Base-by-base conservation (phyloP, 345 rosid species). In the Erysimum cheiranthoides region DNA sequence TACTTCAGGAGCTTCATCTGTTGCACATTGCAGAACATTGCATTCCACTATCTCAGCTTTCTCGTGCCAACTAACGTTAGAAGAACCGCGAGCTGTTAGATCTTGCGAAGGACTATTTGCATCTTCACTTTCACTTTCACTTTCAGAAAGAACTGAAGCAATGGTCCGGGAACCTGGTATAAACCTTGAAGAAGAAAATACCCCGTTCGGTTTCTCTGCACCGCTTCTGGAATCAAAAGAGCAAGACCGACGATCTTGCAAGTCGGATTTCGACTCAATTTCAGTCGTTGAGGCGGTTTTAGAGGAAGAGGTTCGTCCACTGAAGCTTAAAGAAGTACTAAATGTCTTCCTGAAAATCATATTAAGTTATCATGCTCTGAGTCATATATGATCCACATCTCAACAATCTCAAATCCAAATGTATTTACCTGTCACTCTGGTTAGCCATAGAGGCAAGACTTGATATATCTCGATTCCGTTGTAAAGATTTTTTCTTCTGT, bases 11-110 rank as follows among this genome's bases (percentile, higher is more conserved):
- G 45, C 78, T 80, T 84, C 85, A 71, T 68, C 68, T 70, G 32
- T 68, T 40, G 14, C 63, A 61, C 30, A 16, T n/a, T 84, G 46
- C 60, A 66, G 77, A 40, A 35, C 84, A 65, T 73, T 71, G 14
- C 71, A 66, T 60, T 86, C 86, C 73, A 85, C 73, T 68, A 85
- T 82, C 82, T 94, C 97, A 67, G 77, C 81, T 84, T 94, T 94
- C 82, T 87, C 93, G 58, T 85, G 96, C 98, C 93, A 89, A 12
- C 74, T 81, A 70, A 85, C 82, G 76, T 68, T 75, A 78, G 86
- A 77, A 60, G 88, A 83, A 68, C 80, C 75, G 51, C 62, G 85
- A 65, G 61, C 74, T 59, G 75, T 56, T 68, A 45, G 68, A 68
- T 86, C 86, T 49, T 82, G 82, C 28, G 86, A 82, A 56, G 82